These are phyloP conservation scores for Populus nigra DNA, from an alignment of 345 rosid genomes.

Conservation along the genomic window DNA sequence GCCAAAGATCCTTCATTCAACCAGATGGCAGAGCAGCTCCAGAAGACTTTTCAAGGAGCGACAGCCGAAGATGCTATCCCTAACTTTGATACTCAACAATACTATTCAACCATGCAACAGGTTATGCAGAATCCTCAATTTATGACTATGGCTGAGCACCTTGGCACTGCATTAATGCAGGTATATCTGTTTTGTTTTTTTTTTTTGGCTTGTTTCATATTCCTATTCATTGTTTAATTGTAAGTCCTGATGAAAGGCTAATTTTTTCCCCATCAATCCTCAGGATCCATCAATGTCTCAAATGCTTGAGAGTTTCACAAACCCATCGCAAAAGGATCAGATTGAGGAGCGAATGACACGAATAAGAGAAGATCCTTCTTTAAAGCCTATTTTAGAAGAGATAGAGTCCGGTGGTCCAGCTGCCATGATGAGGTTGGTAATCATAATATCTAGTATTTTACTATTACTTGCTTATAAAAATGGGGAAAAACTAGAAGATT, in stretches of 20 bases:
- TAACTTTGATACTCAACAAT: slow-evolving; percentile 71
- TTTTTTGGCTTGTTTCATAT: not conserved
- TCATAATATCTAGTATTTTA: not conserved
- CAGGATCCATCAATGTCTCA: slow-evolving; percentile 97
- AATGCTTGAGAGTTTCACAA: slow-evolving; percentile 79
- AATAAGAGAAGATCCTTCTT: slow-evolving; percentile 78
- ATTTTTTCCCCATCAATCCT: slow-evolving; percentile 14
- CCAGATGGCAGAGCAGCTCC: slow-evolving; percentile 95
- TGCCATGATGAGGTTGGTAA: slow-evolving; percentile 88
- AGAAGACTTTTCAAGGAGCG: slow-evolving; percentile 66
- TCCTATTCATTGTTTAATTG: not conserved
- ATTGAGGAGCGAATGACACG: slow-evolving; percentile 85
- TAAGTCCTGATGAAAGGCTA: slow-evolving; percentile 5
- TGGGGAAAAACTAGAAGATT: not conserved
- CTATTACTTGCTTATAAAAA: not conserved
- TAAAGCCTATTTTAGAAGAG: slow-evolving; percentile 87
- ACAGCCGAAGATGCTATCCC: slow-evolving; percentile 53
- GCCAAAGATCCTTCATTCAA: slow-evolving; percentile 93
- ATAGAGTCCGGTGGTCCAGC: slow-evolving; percentile 89
- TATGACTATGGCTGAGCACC: slow-evolving; percentile 92
- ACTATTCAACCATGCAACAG: slow-evolving; percentile 81
- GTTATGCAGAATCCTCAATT: slow-evolving; percentile 98
- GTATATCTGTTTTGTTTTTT: slow-evolving; percentile 21
- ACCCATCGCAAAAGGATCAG: slow-evolving; percentile 77
- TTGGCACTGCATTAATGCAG: slow-evolving; percentile 88